These are phyloP conservation scores for Delphinella strobiligena DNA, from an alignment of 2,329 filamentous ascomycete species.

Conservation along the genomic window DNA sequence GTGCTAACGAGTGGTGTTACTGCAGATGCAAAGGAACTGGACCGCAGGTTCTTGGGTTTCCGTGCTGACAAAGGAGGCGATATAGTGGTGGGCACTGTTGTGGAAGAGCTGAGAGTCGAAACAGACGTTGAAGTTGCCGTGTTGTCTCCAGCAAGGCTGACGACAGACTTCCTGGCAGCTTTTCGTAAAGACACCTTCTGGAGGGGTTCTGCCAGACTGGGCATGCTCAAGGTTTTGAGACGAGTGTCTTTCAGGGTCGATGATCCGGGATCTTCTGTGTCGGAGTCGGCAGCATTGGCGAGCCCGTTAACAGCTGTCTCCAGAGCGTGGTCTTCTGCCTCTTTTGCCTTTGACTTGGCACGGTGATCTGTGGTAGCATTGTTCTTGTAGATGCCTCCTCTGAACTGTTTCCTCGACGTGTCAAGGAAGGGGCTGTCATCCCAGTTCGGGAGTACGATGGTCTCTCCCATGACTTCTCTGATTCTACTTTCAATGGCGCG, in stretches of 20 bases:
- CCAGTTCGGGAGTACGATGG: constrained; percentile 86
- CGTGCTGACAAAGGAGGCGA: constrained; percentile 20
- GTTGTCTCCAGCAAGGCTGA: constrained; percentile 18
- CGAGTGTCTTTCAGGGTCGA: constrained; percentile 5
- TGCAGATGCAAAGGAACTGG: constrained; percentile 50
- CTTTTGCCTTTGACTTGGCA: not conserved
- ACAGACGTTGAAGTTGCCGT: constrained; percentile 5
- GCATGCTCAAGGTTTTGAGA: constrained; percentile 15
- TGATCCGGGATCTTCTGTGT: constrained; percentile 4
- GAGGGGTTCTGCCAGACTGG: constrained; percentile 8
- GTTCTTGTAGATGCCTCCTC: constrained; percentile 66
- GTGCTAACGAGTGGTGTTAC: constrained; percentile 55
- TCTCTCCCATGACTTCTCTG: constrained; percentile 86
- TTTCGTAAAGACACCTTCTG: constrained; percentile 10
- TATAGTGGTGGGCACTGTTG: constrained; percentile 1
- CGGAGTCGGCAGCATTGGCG: constrained; percentile 3
- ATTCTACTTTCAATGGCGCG: constrained; percentile 91
- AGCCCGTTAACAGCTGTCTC: constrained; percentile 4
- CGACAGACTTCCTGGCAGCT: constrained; percentile 10
- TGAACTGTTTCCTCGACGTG: constrained; percentile 63
- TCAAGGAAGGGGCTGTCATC: constrained; percentile 87
- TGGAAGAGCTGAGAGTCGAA: constrained; percentile 7
- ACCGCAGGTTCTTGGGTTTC: constrained; percentile 45
- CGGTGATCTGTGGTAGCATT: constrained; percentile 4
- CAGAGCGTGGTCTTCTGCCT: not conserved